A percentile compares a stretch with the other conserved stretches of the same genome.
phyloP scores from a whole-genome alignment of 192 early-diverging fungal genomes.

The Umbelopsis ramanniana region DNA sequence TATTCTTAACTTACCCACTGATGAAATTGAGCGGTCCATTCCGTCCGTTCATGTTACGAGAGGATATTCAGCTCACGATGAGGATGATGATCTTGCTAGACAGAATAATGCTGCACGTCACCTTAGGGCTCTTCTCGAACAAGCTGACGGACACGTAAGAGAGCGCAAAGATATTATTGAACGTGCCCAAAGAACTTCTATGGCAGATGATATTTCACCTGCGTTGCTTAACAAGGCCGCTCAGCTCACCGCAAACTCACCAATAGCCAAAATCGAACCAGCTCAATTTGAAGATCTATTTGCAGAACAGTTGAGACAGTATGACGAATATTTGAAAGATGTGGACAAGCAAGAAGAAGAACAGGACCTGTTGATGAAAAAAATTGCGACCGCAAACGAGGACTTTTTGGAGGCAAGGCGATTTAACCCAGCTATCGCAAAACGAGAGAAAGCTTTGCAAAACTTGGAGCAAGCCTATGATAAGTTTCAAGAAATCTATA shows the following conservation, averaged over 20 bases:
- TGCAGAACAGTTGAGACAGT: conserved; percentile 69
- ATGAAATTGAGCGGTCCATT: conserved; percentile 43
- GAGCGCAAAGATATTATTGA: conserved; percentile 59
- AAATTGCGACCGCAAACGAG: conserved; percentile 66
- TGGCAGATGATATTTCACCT: conserved; percentile 81
- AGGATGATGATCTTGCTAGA: conserved; percentile 24
- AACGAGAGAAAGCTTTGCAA: conserved; percentile 76
- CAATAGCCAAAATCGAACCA: conserved; percentile 71
- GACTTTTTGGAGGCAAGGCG: conserved; percentile 68
- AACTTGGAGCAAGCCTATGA: conserved; percentile 79
- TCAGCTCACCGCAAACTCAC: conserved; percentile 62
- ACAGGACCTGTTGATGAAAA: conserved; percentile 65
- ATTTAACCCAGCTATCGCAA: conserved; percentile 59
- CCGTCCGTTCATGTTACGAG: conserved; percentile 19
- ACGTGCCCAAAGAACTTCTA: conserved; percentile 67
- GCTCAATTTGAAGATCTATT: conserved; percentile 81
- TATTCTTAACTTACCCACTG: conserved; percentile 41
- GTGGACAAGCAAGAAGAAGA: conserved; percentile 62
- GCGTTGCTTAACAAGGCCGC: conserved; percentile 68
- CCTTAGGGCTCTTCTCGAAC: conserved; percentile 23
- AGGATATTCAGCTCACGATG: conserved; percentile 9
- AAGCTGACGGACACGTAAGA: conserved; percentile 24
- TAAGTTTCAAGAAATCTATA: conserved; percentile 72
- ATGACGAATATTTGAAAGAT: conserved; percentile 63
- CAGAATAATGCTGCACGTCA: not conserved